Base-by-base conservation (phyloP, 2,329 filamentous ascomycete species). In the Microcera coccophila region DNA sequence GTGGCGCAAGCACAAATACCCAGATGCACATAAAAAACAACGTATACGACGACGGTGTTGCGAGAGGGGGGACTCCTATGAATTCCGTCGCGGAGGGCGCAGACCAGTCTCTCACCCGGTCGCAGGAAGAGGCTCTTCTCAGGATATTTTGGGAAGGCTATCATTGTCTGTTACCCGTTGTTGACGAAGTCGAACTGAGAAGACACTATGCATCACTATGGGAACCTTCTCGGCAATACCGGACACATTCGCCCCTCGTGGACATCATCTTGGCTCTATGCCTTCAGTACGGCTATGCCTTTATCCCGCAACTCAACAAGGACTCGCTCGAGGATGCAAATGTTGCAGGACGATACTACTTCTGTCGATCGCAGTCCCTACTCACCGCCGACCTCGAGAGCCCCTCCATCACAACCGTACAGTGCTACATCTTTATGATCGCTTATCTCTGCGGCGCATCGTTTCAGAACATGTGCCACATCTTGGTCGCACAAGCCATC, bases 221-320 rank as follows among this genome's bases (percentile, higher is more conserved):
- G 66, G 55, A 41, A 43, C 45, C 49, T 1, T 36, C 50, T 7
- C 44, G 52, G 11, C 42, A 45, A 8, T 42, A 48, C 8, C 63
- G 74, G 5, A 67, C 66, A 40, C 62, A 68, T 2, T 78, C 74
- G 3, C 66, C 75, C 2, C 61, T 78, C 1, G 70, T 74, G 1
- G 75, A 78, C 44, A 76, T 78, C 18, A 58, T 77, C 26, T 55
- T 78, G 14, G 75, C 75, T 0, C 42, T 78, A 9, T 73, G 70
- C 46, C 71, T 78, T 62, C 74, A 78, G 54, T 69, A 71, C 29
- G 67, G 68, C 14, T 9, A 9, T 9, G 7, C 29, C 29, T 8
- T 8, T 17, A 8, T 32, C 15, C 33, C 40, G 22, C 11, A 12
- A 32, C 58, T 58, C 5, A 44, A 55, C 9, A 5, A 19, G 9